Conservation (phyloP, 1,139 yeast species). For the Citeromyces hawaiiensis region DNA sequence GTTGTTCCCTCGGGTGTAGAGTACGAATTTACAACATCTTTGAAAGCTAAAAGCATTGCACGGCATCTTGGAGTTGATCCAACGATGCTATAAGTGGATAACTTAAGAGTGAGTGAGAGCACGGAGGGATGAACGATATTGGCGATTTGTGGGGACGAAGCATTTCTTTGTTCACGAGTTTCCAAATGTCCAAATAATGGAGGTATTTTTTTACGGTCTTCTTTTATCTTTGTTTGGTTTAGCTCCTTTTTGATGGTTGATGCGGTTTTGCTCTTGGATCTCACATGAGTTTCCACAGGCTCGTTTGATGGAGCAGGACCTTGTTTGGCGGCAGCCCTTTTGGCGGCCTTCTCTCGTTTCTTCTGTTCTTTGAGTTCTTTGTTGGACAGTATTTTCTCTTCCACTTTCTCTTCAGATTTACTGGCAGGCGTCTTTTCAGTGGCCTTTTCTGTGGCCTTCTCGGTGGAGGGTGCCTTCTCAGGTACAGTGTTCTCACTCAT, state of each 20-base stretch:
- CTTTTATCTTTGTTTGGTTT: conserved; percentile 37
- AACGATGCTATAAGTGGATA: conserved; percentile 73
- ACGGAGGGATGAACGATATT: conserved; percentile 83
- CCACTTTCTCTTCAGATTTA: conserved; percentile 2
- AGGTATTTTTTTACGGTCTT: conserved; percentile 29
- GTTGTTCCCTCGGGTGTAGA: conserved; percentile 79
- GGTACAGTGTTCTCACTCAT: background rate
- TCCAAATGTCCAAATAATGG: conserved; percentile 83
- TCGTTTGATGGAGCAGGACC: conserved; percentile 23
- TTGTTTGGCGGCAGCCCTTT: conserved; percentile 61
- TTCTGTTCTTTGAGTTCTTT: conserved; percentile 81
- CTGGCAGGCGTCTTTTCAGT: background rate
- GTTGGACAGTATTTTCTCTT: conserved; percentile 35
- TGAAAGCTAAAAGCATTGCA: conserved; percentile 79
- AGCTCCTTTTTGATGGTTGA: conserved; percentile 44
- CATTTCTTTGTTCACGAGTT: conserved; percentile 66
- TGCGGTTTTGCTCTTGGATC: conserved; percentile 23
- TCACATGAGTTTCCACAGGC: conserved; percentile 9
- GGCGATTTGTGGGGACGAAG: conserved; percentile 39
- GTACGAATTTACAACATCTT: conserved; percentile 68
- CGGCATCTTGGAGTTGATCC: conserved; percentile 83
- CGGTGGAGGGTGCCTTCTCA: background rate
- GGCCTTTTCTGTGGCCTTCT: background rate
- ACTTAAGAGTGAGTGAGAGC: conserved; percentile 63
- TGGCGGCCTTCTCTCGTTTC: conserved; percentile 83